Percentiles rank a stretch among this genome's conserved stretches.
Evolutionary conservation across 257 asterid species (phyloP).

Genomic region (Leptodermis oblonga): DNA sequence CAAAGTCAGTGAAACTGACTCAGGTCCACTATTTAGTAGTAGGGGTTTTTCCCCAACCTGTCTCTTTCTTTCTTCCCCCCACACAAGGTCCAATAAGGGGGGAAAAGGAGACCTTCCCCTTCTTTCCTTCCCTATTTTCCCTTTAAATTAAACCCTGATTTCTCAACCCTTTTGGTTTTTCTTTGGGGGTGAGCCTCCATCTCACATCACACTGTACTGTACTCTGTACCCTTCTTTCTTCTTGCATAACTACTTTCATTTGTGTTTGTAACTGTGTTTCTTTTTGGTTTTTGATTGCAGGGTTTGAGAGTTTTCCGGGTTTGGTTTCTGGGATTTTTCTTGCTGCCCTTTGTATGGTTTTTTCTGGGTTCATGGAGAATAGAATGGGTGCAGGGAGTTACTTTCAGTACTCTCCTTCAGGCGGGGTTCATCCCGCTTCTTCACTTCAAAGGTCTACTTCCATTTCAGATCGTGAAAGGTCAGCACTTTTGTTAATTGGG

Average conservation of each 20-base stretch:
- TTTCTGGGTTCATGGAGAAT: slow-evolving; percentile 48
- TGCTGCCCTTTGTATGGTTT: slow-evolving; percentile 7
- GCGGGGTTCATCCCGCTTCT: slow-evolving; percentile 25
- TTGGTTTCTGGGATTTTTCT: slow-evolving; percentile 2
- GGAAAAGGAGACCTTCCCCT: slow-evolving; percentile 34
- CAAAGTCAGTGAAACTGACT: not conserved
- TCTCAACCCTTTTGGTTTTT: too few species aligned
- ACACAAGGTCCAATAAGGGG: slow-evolving; percentile 42
- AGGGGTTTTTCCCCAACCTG: slow-evolving; percentile 32
- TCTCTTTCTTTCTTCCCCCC: slow-evolving; percentile 33
- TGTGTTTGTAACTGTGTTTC: not conserved
- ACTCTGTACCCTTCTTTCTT: not conserved
- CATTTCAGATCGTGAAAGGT: slow-evolving; percentile 72
- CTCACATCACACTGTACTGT: slow-evolving; percentile 8
- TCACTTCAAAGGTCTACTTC: slow-evolving; percentile 61
- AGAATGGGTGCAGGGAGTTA: slow-evolving; percentile 58
- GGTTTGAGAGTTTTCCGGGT: not conserved
- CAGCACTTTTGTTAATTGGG: slow-evolving; percentile 7
- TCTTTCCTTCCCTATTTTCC: slow-evolving; percentile 11
- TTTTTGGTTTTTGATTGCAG: slow-evolving; percentile 20
- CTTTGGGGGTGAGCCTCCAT: not conserved
- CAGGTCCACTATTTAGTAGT: slow-evolving; percentile 8
- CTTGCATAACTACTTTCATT: not conserved
- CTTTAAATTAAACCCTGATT: not conserved
- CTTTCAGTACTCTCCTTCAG: slow-evolving; percentile 67